Evolutionary conservation across 805 yeast genomes (phyloP).

Genomic region (Lipomyces orientalis): DNA sequence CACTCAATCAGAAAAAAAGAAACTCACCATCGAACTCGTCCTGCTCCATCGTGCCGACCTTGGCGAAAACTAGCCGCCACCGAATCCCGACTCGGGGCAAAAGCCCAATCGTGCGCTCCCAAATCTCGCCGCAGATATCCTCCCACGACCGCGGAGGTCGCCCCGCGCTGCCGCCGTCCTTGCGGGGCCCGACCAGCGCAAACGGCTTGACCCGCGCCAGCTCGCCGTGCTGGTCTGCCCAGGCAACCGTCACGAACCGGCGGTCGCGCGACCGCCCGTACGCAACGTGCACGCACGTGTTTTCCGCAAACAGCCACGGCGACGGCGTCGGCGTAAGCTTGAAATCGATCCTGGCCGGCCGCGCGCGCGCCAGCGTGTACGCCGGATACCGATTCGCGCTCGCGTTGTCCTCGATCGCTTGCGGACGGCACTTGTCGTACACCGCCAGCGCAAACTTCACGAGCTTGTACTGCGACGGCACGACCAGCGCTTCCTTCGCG

Average conservation of each 20-base stretch:
- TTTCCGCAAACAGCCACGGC: conserved; percentile 58
- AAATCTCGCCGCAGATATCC: conserved; percentile 44
- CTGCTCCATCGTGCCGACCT: conserved; percentile 46
- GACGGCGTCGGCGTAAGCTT: conserved; percentile 40
- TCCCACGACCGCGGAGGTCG: conserved; percentile 39
- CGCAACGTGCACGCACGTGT: conserved; percentile 80
- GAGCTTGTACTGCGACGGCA: conserved; percentile 42
- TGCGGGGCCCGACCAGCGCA: conserved; percentile 30
- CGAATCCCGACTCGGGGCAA: conserved; percentile 35
- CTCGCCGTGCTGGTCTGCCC: conserved; percentile 85
- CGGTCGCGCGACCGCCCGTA: conserved; percentile 82
- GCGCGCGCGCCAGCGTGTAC: conserved; percentile 45
- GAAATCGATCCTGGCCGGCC: conserved; percentile 44
- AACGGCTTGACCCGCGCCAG: conserved; percentile 64
- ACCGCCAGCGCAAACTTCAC: conserved; percentile 42
- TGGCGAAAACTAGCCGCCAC: conserved; percentile 47
- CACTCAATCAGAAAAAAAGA: too few species aligned
- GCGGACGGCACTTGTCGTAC: conserved; percentile 43
- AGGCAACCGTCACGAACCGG: conserved; percentile 83
- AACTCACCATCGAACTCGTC: conserved; percentile 41
- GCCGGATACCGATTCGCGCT: conserved; percentile 40
- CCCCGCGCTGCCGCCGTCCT: conserved; percentile 22
- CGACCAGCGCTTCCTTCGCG: conserved; percentile 40
- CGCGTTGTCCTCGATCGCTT: neutral
- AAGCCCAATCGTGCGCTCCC: conserved; percentile 44